These are phyloP conservation scores for Lactarius deliciosus DNA, from an alignment of 768 basidiomycete genomes.

Conservation along the genomic window DNA sequence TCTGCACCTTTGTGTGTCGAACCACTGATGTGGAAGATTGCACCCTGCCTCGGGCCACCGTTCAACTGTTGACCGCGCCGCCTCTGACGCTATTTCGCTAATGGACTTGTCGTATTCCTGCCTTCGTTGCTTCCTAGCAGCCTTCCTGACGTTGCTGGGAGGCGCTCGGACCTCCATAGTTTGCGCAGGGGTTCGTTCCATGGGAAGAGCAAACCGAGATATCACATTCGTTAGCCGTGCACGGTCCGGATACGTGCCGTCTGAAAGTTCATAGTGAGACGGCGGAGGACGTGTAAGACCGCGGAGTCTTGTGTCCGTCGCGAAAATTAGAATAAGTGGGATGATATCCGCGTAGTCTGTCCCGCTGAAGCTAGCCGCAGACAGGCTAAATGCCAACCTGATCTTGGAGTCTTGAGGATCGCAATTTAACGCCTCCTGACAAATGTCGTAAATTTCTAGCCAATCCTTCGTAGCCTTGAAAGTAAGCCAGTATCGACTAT, in stretches of 20 bases:
- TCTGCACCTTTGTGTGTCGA: background rate
- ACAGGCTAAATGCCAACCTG: constrained; percentile 6
- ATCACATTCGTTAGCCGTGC: background rate
- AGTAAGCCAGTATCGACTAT: constrained; percentile 19
- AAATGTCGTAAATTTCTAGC: constrained; percentile 6
- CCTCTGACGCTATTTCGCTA: background rate
- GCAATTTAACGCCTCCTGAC: background rate
- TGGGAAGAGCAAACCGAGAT: background rate
- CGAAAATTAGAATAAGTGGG: background rate
- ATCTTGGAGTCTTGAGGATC: background rate
- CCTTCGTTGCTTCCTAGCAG: no score
- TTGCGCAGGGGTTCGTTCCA: background rate
- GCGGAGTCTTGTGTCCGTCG: background rate
- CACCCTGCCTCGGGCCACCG: background rate
- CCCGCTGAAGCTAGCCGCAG: constrained; percentile 1
- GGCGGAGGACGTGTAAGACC: background rate
- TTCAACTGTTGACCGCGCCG: constrained; percentile 28
- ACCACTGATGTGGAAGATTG: background rate
- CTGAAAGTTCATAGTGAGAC: constrained; percentile 30
- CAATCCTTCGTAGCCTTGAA: constrained; percentile 11
- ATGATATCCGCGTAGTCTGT: background rate
- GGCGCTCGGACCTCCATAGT: background rate
- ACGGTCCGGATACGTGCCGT: background rate
- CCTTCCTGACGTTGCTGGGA: background rate
- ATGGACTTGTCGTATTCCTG: background rate